These are phyloP conservation scores for Agaricus blazei DNA, from an alignment of 768 basidiomycete species.

Conservation along the genomic window DNA sequence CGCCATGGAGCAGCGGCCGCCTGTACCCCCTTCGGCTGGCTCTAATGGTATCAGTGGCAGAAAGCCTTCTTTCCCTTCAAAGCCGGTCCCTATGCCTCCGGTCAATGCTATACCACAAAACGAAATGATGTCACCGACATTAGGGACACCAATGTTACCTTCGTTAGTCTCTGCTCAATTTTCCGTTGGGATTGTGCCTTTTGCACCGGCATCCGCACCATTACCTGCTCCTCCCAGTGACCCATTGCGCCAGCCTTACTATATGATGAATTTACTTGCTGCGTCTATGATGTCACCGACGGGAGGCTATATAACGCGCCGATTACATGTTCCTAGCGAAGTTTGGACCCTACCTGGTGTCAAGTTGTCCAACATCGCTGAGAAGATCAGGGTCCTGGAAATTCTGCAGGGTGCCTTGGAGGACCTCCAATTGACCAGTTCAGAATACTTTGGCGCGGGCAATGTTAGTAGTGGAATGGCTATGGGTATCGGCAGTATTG, in stretches of 20 bases:
- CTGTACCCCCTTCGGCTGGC: conserved; percentile 36
- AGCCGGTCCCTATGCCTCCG: conserved; percentile 28
- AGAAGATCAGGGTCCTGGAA: conserved; percentile 83
- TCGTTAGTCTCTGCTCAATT: conserved; percentile 9
- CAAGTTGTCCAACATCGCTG: conserved; percentile 73
- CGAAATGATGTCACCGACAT: conserved; percentile 30
- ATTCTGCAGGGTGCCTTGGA: conserved; percentile 76
- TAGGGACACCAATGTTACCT: conserved; percentile 15
- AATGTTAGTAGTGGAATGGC: conserved; percentile 72
- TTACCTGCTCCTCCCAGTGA: conserved; percentile 71
- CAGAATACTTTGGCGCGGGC: conserved; percentile 72
- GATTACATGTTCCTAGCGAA: conserved; percentile 82
- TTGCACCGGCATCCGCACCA: conserved; percentile 76
- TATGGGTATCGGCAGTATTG: conserved; percentile 71
- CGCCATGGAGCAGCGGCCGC: conserved; percentile 44
- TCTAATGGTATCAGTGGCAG: conserved; percentile 35
- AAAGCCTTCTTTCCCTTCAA: conserved; percentile 40
- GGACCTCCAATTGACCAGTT: conserved; percentile 67
- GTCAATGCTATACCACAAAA: conserved; percentile 12
- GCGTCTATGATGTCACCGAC: conserved; percentile 73
- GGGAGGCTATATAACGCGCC: conserved; percentile 85
- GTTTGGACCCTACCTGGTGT: conserved; percentile 91
- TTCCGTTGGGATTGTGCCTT: conserved; percentile 34
- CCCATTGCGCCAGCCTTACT: conserved; percentile 78
- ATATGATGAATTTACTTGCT: conserved; percentile 80